Percentiles rank a stretch among this genome's conserved stretches.
phyloP scores from a whole-genome alignment of 345 rosid genomes.

The Zanthoxylum bungeanum region DNA sequence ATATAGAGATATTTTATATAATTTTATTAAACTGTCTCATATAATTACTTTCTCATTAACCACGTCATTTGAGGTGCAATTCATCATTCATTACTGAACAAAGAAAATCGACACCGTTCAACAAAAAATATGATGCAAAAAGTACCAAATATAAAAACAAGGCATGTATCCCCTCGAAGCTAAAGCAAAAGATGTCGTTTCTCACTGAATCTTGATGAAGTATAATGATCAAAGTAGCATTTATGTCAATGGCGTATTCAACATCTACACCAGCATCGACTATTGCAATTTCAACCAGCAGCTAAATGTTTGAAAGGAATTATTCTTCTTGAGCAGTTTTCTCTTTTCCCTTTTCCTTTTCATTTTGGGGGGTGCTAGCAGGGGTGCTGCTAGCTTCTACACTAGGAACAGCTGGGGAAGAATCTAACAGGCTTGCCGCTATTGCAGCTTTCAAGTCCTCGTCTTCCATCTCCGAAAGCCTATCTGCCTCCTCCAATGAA shows the following conservation, averaged over 20 bases:
- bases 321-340: constrained; percentile 24
- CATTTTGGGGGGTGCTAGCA: constrained; percentile 29
- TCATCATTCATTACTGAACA: too few species aligned
- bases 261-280: constrained; percentile 18
- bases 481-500: constrained; percentile 34
- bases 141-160: neutral
- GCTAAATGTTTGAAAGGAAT: constrained; percentile 7
- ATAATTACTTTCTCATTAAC: too few species aligned
- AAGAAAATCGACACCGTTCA: neutral
- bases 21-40: too few species aligned
- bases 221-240: constrained; percentile 17
- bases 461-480: constrained; percentile 60
- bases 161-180: too few species aligned
- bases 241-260: constrained; percentile 9
- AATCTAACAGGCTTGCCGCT: constrained; percentile 86
- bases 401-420: constrained; percentile 37
- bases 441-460: constrained; percentile 85
- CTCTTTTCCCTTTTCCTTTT: constrained; percentile 26
- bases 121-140: neutral
- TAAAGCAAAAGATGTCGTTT: too few species aligned
- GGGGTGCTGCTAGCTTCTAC: constrained; percentile 30
- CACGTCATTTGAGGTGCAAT: too few species aligned
- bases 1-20: too few species aligned
- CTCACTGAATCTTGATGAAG: constrained; percentile 7
- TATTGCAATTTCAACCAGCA: constrained; percentile 7